Percentiles rank a stretch among this genome's conserved stretches.
Conservation (phyloP, 139 green algal species). For the Ettlia oleoabundans region DNA sequence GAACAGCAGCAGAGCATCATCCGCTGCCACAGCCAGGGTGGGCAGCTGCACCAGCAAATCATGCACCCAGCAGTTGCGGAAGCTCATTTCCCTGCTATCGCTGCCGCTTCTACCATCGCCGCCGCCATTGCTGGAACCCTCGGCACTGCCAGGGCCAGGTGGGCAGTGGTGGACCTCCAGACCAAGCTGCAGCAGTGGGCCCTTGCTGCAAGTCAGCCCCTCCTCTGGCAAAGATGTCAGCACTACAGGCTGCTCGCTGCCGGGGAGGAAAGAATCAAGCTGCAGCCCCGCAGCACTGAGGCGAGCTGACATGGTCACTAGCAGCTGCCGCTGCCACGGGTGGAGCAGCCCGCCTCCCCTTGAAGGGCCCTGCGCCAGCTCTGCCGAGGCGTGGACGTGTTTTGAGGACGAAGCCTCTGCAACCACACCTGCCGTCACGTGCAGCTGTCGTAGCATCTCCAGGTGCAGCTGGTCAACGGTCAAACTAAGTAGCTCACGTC, state of each 20-base stretch:
- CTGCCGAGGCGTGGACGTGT: neutral
- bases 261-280: slow-evolving; percentile 40
- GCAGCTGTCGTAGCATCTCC: neutral
- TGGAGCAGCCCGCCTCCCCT: neutral
- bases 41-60: slow-evolving; percentile 31
- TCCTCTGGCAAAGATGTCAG: neutral
- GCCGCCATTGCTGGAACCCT: neutral
- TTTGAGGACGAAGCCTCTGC: neutral
- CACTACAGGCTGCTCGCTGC: slow-evolving; percentile 46
- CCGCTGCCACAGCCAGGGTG: slow-evolving; percentile 30
- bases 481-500: slow-evolving; percentile 18
- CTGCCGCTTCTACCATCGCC: neutral
- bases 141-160: neutral
- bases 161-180: slow-evolving; percentile 22
- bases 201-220: neutral
- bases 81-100: neutral
- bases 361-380: no score
- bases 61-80: slow-evolving; percentile 51
- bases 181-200: neutral
- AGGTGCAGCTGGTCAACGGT: slow-evolving; percentile 10
- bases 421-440: neutral
- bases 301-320: neutral
- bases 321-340: slow-evolving; percentile 5
- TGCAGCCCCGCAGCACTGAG: slow-evolving; percentile 31
- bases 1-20: slow-evolving; percentile 50